Evolutionary conservation across 805 yeast genomes (phyloP), one percentile per base, ranked within the genome.

Genomic region (Torulaspora quercuum): DNA sequence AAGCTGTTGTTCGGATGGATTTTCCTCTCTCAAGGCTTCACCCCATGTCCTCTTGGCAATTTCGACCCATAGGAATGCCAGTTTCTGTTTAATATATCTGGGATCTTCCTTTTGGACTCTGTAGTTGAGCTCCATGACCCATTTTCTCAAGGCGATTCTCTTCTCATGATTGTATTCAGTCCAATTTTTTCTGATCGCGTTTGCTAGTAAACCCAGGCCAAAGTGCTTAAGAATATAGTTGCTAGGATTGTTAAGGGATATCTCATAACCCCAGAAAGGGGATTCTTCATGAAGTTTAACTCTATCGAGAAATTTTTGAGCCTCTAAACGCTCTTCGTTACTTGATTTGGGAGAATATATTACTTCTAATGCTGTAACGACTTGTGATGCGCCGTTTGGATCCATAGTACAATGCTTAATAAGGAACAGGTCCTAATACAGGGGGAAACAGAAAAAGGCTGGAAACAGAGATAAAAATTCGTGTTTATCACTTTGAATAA

Each of bases 21-120:
- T 41, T 11, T 50, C 55, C 18, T 51, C 55, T 41, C 61, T 69
- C n/a, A 83, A 61, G 42, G 74, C 78, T 24, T 75, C 68, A 11
- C 97, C 96, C 98, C 98, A 92, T 19, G 79, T 72, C 39, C 95
- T 72, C 55, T 92, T 92, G 7, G 95, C 95, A 6, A 92, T 68
- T 26, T 84, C 81, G 0, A 85, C 95, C 97, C 97, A 89, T 16
- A 92, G 63, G 46, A 76, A 82, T 9, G 97, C 95, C 25, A 89
- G 55, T 61, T 92, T 92, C 56, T 89, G 97, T 53, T 81, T 85
- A 39, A 92, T 70, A 52, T 81, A 94, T 59, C 87, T 90, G 5
- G 97, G 95, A 57, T 90, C 97, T 15, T 64, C 59, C n/a, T 64
- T 64, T 5, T 69, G 54, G 1, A 82, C 74, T 32, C 76, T 73